Evolutionary conservation across 2,329 filamentous ascomycete species (phyloP).

Genomic region (Cladosporium oxysporum): DNA sequence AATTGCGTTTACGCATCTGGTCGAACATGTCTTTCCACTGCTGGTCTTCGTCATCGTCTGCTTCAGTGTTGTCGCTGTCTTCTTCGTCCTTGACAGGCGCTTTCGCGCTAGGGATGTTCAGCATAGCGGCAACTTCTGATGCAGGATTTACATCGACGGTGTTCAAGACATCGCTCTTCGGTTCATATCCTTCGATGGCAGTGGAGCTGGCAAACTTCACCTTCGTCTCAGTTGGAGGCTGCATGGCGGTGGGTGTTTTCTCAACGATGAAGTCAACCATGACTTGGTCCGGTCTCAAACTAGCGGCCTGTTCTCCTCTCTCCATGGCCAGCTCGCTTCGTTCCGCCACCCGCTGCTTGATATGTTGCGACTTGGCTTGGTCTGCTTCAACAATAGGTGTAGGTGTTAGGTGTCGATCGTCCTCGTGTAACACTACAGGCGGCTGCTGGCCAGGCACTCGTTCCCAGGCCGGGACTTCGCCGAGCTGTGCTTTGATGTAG

Average conservation of each 20-base stretch:
- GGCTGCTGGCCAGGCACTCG: slow-evolving; percentile 55
- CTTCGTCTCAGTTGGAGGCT: not conserved
- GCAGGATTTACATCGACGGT: not conserved
- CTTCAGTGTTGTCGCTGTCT: not conserved
- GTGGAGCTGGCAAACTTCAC: slow-evolving; percentile 11
- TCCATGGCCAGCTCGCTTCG: slow-evolving; percentile 45
- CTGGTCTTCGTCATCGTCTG: slow-evolving; percentile 20
- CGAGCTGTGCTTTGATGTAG: slow-evolving; percentile 86
- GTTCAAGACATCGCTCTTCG: not conserved
- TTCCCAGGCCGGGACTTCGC: slow-evolving; percentile 83
- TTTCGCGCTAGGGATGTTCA: slow-evolving; percentile 4
- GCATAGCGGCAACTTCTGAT: slow-evolving; percentile 7
- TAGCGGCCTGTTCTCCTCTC: slow-evolving; percentile 42
- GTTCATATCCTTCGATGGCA: slow-evolving; percentile 20
- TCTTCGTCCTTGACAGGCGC: not conserved
- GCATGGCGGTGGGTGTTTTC: slow-evolving; percentile 24
- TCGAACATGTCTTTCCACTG: slow-evolving; percentile 22
- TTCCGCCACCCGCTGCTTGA: slow-evolving; percentile 25
- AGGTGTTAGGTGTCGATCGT: slow-evolving; percentile 24
- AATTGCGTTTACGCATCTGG: slow-evolving; percentile 15
- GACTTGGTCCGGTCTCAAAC: slow-evolving; percentile 35
- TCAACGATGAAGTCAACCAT: slow-evolving; percentile 38
- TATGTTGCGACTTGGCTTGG: not conserved
- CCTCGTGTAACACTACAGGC: slow-evolving; percentile 44
- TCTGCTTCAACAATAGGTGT: not conserved